Evolutionary conservation across 768 basidiomycete species (phyloP).

Genomic region (Trametes cubensis): DNA sequence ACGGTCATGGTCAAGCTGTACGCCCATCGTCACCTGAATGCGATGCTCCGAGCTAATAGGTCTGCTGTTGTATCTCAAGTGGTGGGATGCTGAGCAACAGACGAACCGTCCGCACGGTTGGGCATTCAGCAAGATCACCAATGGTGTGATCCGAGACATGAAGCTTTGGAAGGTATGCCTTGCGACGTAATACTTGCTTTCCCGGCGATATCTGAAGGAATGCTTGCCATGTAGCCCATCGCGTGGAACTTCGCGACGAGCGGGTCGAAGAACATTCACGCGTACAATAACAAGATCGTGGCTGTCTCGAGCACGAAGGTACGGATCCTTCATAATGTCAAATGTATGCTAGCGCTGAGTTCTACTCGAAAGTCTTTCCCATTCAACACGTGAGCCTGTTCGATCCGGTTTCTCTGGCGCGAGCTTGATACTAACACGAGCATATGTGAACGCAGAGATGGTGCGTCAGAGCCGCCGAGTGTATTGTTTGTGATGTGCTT

Average conservation of each 20-base stretch:
- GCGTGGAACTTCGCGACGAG: conserved; percentile 62
- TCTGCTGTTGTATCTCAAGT: conserved; percentile 38
- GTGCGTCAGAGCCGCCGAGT: conserved; percentile 25
- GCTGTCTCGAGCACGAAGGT: conserved; percentile 49
- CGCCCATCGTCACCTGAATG: neutral
- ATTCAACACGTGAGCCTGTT: conserved; percentile 55
- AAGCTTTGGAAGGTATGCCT: conserved; percentile 39
- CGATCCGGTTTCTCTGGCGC: neutral
- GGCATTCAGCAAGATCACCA: conserved; percentile 54
- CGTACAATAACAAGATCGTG: conserved; percentile 56
- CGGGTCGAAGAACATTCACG: conserved; percentile 51
- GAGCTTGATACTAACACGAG: too few relatives aligned
- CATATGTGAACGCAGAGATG: conserved; percentile 36
- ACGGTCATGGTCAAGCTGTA: conserved; percentile 55
- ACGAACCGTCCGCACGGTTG: conserved; percentile 58
- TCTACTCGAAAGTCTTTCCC: conserved; percentile 48
- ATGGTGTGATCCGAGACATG: conserved; percentile 58
- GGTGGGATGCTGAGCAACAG: conserved; percentile 60
- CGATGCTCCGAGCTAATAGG: neutral
- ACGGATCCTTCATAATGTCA: neutral
- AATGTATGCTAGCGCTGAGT: neutral
- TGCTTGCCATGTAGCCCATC: conserved; percentile 41
- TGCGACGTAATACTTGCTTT: neutral
- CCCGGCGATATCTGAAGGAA: neutral
- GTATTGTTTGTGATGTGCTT: neutral